Evolutionary conservation across 2,329 filamentous ascomycete genomes (phyloP), one percentile per base, ranked within the genome.

Genomic region (Dryadomyces quercus-mongolicae): DNA sequence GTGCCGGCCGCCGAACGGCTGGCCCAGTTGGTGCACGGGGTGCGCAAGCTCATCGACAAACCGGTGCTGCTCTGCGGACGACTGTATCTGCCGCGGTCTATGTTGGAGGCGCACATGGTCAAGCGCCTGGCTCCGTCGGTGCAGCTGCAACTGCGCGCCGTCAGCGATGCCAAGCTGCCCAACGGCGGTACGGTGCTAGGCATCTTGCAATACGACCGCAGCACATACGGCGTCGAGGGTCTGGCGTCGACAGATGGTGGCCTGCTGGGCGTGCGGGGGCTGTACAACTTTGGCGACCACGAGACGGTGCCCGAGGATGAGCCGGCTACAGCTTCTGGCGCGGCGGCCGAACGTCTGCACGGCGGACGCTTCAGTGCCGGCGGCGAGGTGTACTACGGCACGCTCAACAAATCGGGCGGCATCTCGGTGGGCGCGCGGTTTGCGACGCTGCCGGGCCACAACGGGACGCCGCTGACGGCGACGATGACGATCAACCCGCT

Each of bases 371-470:
- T 97, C 66, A 95, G 88, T 63, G 88, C 88, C 3, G 93, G 93
- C 40, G 92, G 84, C 54, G 93, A 98, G 69, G 76, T 95, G 40
- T 98, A 97, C 72, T 98, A 98, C 72, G 93, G 92, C 21, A 85
- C 91, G 0, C 72, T 96, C 56, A 97, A 96, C 67, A 96, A 96
- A 65, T 89, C 90, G 21, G 88, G 92, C 50, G 93, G 93, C 49
- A 81, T 96, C 66, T 95, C 89, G 59, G 81, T 94, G 9, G 93
- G 91, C 7, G 75, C 90, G 49, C 82, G 93, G 51, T 98, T 97
- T 67, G 88, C 89, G 43, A 97, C 93, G 12, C 72, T 97, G 20
- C 86, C 87, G 53, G 79, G 75, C 55, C 86, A 86, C 65, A 82
- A 82, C 21, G 91, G 91, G 34, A 94, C 94, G 52, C 93, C 93